phyloP scores from a whole-genome alignment of 2,329 filamentous ascomycete genomes.

The Fusarium solani-melongenae region DNA sequence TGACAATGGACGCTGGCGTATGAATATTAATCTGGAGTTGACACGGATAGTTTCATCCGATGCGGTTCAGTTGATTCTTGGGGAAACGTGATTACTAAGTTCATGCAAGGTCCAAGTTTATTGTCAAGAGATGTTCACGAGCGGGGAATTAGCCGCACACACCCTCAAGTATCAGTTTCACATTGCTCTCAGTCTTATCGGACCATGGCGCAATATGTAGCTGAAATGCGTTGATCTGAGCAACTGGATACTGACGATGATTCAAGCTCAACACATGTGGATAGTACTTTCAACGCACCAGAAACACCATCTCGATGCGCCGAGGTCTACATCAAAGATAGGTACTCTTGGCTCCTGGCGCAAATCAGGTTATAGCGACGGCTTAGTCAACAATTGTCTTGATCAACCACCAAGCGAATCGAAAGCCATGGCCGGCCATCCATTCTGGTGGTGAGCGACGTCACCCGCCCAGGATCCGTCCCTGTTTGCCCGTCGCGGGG shows the following conservation, averaged over 20 bases:
- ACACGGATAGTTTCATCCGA: background rate
- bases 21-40: background rate
- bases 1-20: too few relatives aligned
- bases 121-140: background rate
- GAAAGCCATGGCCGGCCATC: conserved; percentile 11
- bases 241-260: background rate
- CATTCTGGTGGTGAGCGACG: conserved; percentile 30
- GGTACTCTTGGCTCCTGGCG: background rate
- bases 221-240: background rate
- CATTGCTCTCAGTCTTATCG: background rate
- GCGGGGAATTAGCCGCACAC: background rate
- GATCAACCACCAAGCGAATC: background rate
- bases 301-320: background rate
- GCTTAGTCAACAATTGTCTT: background rate
- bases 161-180: background rate
- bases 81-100: background rate
- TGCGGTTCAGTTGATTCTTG: background rate
- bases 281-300: background rate
- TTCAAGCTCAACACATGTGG: too few relatives aligned
- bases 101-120: background rate
- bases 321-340: background rate
- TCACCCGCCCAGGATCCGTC: conserved; percentile 39
- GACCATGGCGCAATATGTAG: background rate
- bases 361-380: background rate
- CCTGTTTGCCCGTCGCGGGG: conserved; percentile 40